phyloP scores from a whole-genome alignment of 2,329 filamentous ascomycete genomes.

The Phialocephala sp. region DNA sequence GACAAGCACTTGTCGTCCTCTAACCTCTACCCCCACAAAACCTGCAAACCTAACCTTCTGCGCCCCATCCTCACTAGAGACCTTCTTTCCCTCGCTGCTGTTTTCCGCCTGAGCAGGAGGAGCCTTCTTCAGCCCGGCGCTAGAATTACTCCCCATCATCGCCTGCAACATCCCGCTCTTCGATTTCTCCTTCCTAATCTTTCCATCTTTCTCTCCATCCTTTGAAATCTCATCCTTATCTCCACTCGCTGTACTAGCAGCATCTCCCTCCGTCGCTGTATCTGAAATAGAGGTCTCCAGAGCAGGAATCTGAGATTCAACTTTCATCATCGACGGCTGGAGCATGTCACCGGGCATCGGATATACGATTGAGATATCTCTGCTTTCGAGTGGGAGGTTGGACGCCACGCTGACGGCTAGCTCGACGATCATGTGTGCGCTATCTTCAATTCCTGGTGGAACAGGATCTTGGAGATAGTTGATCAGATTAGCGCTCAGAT shows the following conservation, averaged over 20 bases:
- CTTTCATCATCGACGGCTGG: constrained; percentile 79
- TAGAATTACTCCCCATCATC: constrained; percentile 39
- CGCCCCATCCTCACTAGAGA: constrained; percentile 38
- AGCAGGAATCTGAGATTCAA: constrained; percentile 71
- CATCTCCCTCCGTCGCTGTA: constrained; percentile 35
- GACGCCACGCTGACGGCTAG: constrained; percentile 84
- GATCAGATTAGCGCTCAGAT: constrained; percentile 71
- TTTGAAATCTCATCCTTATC: constrained; percentile 45
- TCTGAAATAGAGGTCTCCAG: constrained; percentile 52
- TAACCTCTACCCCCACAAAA: constrained; percentile 72
- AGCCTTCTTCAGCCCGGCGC: constrained; percentile 39
- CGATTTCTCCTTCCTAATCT: constrained; percentile 40
- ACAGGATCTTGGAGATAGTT: constrained; percentile 78
- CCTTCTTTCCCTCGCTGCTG: constrained; percentile 35
- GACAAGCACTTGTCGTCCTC: constrained; percentile 74
- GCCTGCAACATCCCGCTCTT: constrained; percentile 47
- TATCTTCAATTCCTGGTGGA: constrained; percentile 82
- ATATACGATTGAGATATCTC: constrained; percentile 88
- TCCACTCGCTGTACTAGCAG: constrained; percentile 39
- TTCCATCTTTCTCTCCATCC: constrained; percentile 38
- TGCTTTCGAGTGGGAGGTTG: constrained; percentile 87
- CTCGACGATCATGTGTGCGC: constrained; percentile 90
- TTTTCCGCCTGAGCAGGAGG: constrained; percentile 24
- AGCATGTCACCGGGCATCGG: constrained; percentile 78
- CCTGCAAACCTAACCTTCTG: constrained; percentile 74